These are phyloP conservation scores for Triglochin maritima DNA, from an alignment of 106 monocot species.

Conservation along the genomic window DNA sequence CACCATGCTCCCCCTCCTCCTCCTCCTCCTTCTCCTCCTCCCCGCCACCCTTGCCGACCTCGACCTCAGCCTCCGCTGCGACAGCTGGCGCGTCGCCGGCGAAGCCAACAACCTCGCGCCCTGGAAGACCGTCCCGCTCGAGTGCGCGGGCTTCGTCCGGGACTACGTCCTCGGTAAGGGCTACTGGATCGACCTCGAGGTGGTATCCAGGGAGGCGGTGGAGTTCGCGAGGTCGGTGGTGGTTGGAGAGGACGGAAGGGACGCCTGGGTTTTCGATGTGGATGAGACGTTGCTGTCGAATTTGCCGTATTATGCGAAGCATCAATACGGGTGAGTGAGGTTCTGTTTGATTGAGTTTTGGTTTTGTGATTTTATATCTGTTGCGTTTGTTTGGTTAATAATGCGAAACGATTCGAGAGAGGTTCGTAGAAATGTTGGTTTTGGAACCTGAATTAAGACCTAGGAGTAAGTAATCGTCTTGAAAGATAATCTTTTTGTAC, in stretches of 20 bases:
- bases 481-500: too few relatives aligned
- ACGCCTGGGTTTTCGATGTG: slow-evolving; percentile 79
- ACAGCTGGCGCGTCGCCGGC: slow-evolving; percentile 56
- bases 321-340: slow-evolving; percentile 26
- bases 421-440: too few relatives aligned
- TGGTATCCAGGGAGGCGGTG: slow-evolving; percentile 39
- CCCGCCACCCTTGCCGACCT: too few relatives aligned
- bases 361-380: too few relatives aligned
- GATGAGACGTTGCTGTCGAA: slow-evolving; percentile 92
- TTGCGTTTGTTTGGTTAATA: too few relatives aligned
- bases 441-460: too few relatives aligned
- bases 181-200: slow-evolving; percentile 47
- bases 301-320: slow-evolving; percentile 56
- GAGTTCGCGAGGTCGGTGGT: slow-evolving; percentile 28
- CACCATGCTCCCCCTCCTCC: too few relatives aligned
- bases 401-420: too few relatives aligned
- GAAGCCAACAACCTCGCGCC: slow-evolving; percentile 71
- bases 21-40: too few relatives aligned
- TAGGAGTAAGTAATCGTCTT: too few relatives aligned
- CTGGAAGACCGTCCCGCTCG: slow-evolving; percentile 42
- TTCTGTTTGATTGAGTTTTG: too few relatives aligned
- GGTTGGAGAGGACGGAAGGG: slow-evolving; percentile 46
- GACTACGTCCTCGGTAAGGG: slow-evolving; percentile 54
- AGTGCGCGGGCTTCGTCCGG: slow-evolving; percentile 41
- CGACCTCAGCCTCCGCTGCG: slow-evolving; percentile 34